phyloP scores from a whole-genome alignment of 768 basidiomycete genomes.

The Tricholomella constricta region DNA sequence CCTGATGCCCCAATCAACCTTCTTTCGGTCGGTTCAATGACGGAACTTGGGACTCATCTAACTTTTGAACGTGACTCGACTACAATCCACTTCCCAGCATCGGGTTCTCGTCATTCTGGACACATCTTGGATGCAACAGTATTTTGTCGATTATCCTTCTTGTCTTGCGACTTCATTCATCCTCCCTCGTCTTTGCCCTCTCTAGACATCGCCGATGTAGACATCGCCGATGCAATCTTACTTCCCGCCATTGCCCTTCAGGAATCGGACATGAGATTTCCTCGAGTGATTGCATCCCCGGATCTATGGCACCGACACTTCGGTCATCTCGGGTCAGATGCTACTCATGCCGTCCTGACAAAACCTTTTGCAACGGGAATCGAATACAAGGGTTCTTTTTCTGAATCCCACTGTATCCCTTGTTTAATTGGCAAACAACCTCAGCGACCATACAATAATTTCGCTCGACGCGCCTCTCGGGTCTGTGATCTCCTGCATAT shows the following conservation, averaged over 20 bases:
- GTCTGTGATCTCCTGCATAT: conserved; percentile 28
- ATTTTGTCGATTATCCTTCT: neutral
- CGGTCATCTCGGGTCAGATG: conserved; percentile 28
- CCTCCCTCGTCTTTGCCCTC: neutral
- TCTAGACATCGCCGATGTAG: no score
- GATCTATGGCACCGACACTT: conserved; percentile 26
- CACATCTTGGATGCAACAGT: neutral
- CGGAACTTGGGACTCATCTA: conserved; percentile 2
- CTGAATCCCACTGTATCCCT: conserved; percentile 12
- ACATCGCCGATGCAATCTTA: no score
- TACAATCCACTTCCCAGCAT: neutral
- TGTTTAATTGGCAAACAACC: conserved; percentile 29
- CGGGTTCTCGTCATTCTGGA: neutral
- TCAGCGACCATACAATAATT: conserved; percentile 12
- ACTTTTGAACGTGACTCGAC: conserved; percentile 1
- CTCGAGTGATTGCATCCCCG: neutral
- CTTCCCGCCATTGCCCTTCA: no score
- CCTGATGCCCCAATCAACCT: conserved; percentile 1
- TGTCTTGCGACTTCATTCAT: conserved; percentile 2
- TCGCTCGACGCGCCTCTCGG: neutral
- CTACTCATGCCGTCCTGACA: conserved; percentile 17
- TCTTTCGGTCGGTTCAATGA: conserved; percentile 9
- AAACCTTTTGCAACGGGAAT: conserved; percentile 19
- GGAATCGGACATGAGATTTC: conserved; percentile 6
- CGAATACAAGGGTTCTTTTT: conserved; percentile 7